phyloP scores from a whole-genome alignment of 257 asterid species.

The Primulina huaijiensis region DNA sequence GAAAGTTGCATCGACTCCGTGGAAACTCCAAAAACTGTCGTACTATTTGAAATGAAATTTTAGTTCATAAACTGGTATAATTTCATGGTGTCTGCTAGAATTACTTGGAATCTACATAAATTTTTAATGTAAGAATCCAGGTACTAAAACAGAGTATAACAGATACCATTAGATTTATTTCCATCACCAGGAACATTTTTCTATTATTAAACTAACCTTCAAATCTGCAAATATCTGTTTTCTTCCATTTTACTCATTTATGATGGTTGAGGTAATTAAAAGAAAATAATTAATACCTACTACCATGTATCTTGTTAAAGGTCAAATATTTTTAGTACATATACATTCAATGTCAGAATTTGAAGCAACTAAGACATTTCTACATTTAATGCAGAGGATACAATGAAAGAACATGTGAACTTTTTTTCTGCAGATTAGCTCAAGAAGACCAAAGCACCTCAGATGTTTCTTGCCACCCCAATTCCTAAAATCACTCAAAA shows the following conservation, averaged over 20 bases:
- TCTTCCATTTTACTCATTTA: neutral
- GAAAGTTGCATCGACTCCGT: constrained; percentile 63
- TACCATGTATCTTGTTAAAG: neutral
- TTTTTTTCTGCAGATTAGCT: too few relatives aligned
- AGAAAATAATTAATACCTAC: neutral
- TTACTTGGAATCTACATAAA: neutral
- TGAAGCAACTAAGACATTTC: neutral
- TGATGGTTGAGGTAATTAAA: neutral
- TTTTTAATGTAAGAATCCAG: neutral
- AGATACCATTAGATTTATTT: neutral
- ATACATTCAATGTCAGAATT: neutral
- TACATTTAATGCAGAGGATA: neutral
- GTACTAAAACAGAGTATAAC: neutral
- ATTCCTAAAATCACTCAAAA: neutral
- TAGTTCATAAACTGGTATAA: neutral
- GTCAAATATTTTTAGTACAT: neutral
- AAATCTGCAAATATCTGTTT: neutral
- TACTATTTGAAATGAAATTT: constrained; percentile 25
- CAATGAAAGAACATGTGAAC: too few relatives aligned
- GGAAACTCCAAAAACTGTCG: constrained; percentile 62
- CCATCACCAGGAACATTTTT: neutral
- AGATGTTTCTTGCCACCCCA: neutral
- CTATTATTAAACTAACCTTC: neutral
- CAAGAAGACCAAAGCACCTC: neutral
- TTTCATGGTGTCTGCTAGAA: neutral